These are phyloP conservation scores for Suhomyces panamericanus DNA, from an alignment of 1,139 yeast species.

Conservation along the genomic window DNA sequence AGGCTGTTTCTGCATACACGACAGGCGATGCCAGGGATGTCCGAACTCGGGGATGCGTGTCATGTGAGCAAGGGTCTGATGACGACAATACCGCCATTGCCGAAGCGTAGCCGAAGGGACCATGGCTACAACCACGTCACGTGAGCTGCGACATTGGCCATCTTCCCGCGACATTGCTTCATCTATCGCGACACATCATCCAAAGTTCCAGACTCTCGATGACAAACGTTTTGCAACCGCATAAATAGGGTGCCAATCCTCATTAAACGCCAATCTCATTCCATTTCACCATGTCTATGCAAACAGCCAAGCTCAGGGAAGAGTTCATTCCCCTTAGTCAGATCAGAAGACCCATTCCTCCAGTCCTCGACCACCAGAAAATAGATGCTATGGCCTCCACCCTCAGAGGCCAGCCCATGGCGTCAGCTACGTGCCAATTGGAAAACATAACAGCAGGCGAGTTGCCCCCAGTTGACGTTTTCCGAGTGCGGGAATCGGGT, in stretches of 20 bases:
- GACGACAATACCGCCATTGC: neutral
- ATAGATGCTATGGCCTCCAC: slow-evolving; percentile 81
- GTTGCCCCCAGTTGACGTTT: slow-evolving; percentile 75
- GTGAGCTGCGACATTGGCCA: neutral
- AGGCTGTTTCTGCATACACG: neutral
- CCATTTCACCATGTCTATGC: slow-evolving; percentile 33
- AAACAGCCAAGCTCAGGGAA: slow-evolving; percentile 41
- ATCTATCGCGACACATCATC: neutral
- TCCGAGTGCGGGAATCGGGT: slow-evolving; percentile 64
- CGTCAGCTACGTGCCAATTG: slow-evolving; percentile 60
- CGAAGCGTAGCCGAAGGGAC: too few species aligned
- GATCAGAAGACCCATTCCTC: slow-evolving; percentile 79
- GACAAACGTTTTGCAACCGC: slow-evolving; percentile 8
- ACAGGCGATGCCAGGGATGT: neutral
- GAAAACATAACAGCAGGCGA: slow-evolving; percentile 62
- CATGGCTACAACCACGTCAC: neutral
- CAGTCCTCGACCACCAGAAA: slow-evolving; percentile 70
- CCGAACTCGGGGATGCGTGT: neutral
- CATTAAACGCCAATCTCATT: neutral
- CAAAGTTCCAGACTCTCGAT: slow-evolving; percentile 8
- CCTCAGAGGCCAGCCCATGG: slow-evolving; percentile 60
- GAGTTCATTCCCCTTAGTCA: slow-evolving; percentile 62
- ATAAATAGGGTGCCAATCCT: slow-evolving; percentile 1
- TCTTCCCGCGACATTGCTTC: slow-evolving; percentile 1
- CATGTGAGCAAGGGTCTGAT: neutral